phyloP scores from a whole-genome alignment of 2,329 filamentous ascomycete species.

The Trichoderma sp. region DNA sequence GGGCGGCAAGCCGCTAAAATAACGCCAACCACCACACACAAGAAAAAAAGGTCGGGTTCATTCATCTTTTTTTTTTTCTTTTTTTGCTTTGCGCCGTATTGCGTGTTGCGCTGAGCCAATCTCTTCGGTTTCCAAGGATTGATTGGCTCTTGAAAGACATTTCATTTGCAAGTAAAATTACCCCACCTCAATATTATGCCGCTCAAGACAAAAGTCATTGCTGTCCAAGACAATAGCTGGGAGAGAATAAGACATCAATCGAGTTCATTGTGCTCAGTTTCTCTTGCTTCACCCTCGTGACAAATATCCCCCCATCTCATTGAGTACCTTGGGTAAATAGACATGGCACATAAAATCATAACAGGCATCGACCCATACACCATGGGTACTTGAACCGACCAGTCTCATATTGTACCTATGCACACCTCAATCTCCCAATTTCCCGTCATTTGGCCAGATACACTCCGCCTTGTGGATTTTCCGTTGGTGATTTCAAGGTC shows the following conservation, averaged over 20 bases:
- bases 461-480: background rate
- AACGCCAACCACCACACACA: background rate
- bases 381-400: background rate
- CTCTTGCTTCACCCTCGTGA: background rate
- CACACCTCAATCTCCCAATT: background rate
- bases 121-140: background rate
- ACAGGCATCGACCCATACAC: background rate
- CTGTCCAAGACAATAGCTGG: background rate
- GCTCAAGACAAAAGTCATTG: background rate
- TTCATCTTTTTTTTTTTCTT: background rate
- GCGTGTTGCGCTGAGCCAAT: background rate
- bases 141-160: conserved; percentile 10
- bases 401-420: background rate
- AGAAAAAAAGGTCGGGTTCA: background rate
- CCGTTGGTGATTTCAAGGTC: background rate
- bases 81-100: background rate
- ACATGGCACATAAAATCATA: background rate
- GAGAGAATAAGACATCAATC: background rate
- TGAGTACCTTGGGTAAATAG: background rate
- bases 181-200: conserved; percentile 17
- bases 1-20: conserved; percentile 16
- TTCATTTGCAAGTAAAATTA: conserved; percentile 14
- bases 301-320: background rate
- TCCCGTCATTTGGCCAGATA: background rate
- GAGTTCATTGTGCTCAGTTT: background rate